Evolutionary conservation across 805 yeast genomes (phyloP), one percentile per base, ranked within the genome.

Genomic region (Barnettozyma siamensis): DNA sequence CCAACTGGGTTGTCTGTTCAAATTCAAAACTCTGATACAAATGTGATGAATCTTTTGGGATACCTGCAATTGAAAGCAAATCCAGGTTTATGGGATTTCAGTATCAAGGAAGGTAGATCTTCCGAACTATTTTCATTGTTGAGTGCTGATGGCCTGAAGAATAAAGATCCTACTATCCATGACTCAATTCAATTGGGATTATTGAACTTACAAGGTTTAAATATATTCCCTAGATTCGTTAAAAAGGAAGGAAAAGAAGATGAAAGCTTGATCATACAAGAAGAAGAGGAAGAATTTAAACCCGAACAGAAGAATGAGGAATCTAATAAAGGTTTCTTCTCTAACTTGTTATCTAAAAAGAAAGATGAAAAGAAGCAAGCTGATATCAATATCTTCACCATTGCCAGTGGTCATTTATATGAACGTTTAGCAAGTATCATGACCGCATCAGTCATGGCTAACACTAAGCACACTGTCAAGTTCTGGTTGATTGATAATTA

Each of bases 401-500:
- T 87, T 32, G 91, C 95, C 1, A 79, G 89, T 48, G 95, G 95
- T 0, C 87, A 79, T 48, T 60, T 79, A 30, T 86, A 87, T 58
- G 95, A 87, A 57, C 65, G 87, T 45, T 73, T 87, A 36, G 52
- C 83, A 43, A 70, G 82, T 13, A 82, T 83, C n/a, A 87, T 87
- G 95, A 80, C 81, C 40, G 77, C 77, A 1, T 83, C 93, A 4
- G 89, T 86, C 2, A 76, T 75, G 75, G 65, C 67, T 21, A 78
- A 82, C 48, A 76, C 88, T 3, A 65, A 76, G 2, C 76, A 75
- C 38, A 67, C 79, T 1, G 80, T 87, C 21, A 85, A 82, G 57
- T 85, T 89, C 57, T 88, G 96, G 97, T 64, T 91, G 12, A 70
- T 88, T 46, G 95, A 87, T 48, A 83, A 85, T 59, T 87, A 77